Evolutionary conservation across 1,139 yeast genomes (phyloP).

Genomic region (Yamadazyma aaseri): DNA sequence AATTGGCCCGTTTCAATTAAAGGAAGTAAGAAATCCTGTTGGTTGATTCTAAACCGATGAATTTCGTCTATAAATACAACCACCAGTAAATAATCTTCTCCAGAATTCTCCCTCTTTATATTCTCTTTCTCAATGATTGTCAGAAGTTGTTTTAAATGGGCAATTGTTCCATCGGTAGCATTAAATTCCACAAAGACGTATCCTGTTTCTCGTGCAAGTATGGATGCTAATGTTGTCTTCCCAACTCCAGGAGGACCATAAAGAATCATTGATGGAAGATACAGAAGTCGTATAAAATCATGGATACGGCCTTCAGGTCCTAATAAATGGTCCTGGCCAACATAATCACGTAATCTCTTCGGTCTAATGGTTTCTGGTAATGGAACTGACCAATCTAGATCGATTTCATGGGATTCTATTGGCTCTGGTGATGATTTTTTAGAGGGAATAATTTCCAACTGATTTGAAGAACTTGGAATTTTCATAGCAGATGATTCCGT

Average conservation of each 20-base stretch:
- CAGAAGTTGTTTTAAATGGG: slow-evolving; percentile 28
- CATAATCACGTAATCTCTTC: slow-evolving; percentile 22
- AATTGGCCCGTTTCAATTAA: slow-evolving; percentile 40
- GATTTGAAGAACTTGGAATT: too few relatives aligned
- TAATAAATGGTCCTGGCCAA: slow-evolving; percentile 40
- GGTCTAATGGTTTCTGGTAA: slow-evolving; percentile 23
- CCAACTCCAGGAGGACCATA: slow-evolving; percentile 51
- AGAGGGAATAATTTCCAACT: too few relatives aligned
- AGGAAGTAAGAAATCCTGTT: slow-evolving; percentile 44
- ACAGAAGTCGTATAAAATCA: slow-evolving; percentile 35
- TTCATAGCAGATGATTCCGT: too few relatives aligned
- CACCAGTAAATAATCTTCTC: slow-evolving; percentile 21
- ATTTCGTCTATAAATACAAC: slow-evolving; percentile 46
- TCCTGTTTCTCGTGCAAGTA: slow-evolving; percentile 32
- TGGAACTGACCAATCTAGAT: not conserved
- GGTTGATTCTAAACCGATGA: slow-evolving; percentile 39
- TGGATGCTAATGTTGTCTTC: slow-evolving; percentile 43
- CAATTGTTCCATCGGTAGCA: slow-evolving; percentile 38
- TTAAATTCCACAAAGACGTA: slow-evolving; percentile 41
- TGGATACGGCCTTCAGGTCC: slow-evolving; percentile 27
- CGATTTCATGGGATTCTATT: too few relatives aligned
- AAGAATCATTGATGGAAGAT: slow-evolving; percentile 45
- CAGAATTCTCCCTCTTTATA: slow-evolving; percentile 14
- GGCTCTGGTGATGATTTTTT: too few relatives aligned
- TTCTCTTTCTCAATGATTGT: slow-evolving; percentile 25